Base-by-base conservation (phyloP, 1,139 yeast species). In the Debaryomycetaceae sp. region DNA sequence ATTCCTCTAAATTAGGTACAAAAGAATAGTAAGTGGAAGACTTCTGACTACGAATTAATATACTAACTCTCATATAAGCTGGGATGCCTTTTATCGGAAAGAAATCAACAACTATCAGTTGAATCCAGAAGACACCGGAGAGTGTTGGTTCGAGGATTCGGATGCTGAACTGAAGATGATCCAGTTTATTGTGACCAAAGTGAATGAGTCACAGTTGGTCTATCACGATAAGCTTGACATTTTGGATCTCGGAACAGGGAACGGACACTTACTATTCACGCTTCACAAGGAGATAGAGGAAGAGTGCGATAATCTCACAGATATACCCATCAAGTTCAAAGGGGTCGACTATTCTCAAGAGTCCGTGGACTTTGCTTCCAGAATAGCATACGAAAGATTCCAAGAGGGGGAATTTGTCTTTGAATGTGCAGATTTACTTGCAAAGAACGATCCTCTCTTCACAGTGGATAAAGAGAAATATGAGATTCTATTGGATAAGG, bases 61-160 rank as follows among this genome's bases (percentile, higher is more conserved):
- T 50, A 58, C 66, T 67, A 61, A 64, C 63, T 14, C 24, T 17
- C 20, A 17, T 13, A 24, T 17, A 48, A 75, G 83, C 70, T 93
- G 99, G 99, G 91, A 93, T 63, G 78, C 83, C 45, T 88, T 93
- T 60, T 93, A 93, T 65, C 68, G 78, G 37, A 62, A 78, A 34
- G 99, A 93, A 60, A 77, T 80, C 51, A 57, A 64, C 38, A 91
- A 91, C 65, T 91, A 87, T 58, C 62, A 72, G 37, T 78, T 79
- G 30, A 87, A 91, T 59, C 80, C 85, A 14, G 76, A 83, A 17
- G 98, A 93, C 60, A 83, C 91, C 0, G 99, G 99, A 2, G 99
- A 93, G 63, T 80, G 91, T 61, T 95, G 99, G 99, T 93, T 93
- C 63, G 84, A 86, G 52, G 98, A 95, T 57, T 85, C 89, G 11